Evolutionary conservation across 179 eudicot genomes (phyloP), one percentile per base, ranked within the genome.

Genomic region (Drosera spatulata): DNA sequence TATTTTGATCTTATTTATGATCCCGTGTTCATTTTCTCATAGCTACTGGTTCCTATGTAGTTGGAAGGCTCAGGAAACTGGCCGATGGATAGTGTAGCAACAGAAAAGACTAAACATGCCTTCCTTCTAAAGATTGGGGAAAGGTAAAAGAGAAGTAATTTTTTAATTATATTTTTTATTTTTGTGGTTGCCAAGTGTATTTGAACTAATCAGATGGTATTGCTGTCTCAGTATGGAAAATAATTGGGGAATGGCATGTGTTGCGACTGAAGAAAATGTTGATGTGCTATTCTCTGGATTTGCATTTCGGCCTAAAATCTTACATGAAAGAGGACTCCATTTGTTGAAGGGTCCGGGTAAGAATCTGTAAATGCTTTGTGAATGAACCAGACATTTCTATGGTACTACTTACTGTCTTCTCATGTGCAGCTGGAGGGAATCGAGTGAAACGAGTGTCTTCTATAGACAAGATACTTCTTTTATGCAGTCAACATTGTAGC

Each of bases 41-140:
- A n/a, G n/a, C n/a, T n/a, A n/a, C n/a, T n/a, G n/a, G 42, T 15
- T 54, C 64, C 56, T 57, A 59, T 57, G 53, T 64, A 91, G 98
- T 77, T 91, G 79, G 96, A 93, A 73, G 99, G 99, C 58, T 93
- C 99, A 63, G 96, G 99, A 49, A 88, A 82, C 70, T 93, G 99
- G 99, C 99, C 96, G 58, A 79, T 84, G 91, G 89, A 89, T 78
- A 93, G 84, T 59, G 67, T 79, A 66, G 86, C 87, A 41, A 75
- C 94, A 57, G 96, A 93, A 79, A 93, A 88, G 76, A 93, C 95
- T 56, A 93, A 93, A 81, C 69, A 85, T 61, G 96, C 96, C 60
- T 93, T 88, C 69, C 84, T 93, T 69, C 77, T 93, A 10, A 73
- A 78, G 81, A 93, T 93, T 73, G 95, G 85, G 12, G 93, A 88